Base-by-base conservation (phyloP, 345 rosid genomes). In the Moricandia arvensis region DNA sequence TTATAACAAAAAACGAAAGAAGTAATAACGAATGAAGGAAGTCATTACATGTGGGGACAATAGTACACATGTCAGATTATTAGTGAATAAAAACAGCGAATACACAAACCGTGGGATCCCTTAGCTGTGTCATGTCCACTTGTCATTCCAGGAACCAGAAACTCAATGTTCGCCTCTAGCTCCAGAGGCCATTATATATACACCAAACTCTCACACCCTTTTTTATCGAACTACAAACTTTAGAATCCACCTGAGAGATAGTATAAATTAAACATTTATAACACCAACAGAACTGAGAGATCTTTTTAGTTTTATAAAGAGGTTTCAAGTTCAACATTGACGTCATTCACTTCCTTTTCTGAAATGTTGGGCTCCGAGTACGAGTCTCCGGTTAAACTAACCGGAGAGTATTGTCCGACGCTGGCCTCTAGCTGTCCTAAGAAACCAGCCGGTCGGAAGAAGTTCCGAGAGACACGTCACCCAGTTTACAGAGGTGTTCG, bases 401-500 rank as follows among this genome's bases (percentile, higher is more conserved):
- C n/a, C n/a, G 71, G 83, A 2, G 34, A 59, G 38, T 78, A 65
- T 5, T 51, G 18, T 67, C 81, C 77, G 45, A 75, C 82, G 59
- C 5, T 94, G 11, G 97, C 97, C 1, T 71, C 93, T 1, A 81
- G 85, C 7, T 58, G 83, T 71, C 98, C 93, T 4, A 91, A 91
- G 80, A 91, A 83, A 85, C 86, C 84, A 3, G 93, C 90, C 0
- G 97, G 97, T 5, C 59, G 98, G 49, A 91, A 89, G 92, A 94
- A 94, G 84, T 86, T 91, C 59, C 68, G 83, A 34, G 98, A 90
- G 87, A 91, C 92, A 1, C 82, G 96, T 35, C 98, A 91, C 66
- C 98, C 98, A 1, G 80, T 94, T 37, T 91, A 82, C 80, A 82
- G 93, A 0, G 97, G 97, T n/a, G 96, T 91, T 16, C 82, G 96